Base-by-base conservation (phyloP, 768 basidiomycete species). In the Hemileccinum rubropunctum region DNA sequence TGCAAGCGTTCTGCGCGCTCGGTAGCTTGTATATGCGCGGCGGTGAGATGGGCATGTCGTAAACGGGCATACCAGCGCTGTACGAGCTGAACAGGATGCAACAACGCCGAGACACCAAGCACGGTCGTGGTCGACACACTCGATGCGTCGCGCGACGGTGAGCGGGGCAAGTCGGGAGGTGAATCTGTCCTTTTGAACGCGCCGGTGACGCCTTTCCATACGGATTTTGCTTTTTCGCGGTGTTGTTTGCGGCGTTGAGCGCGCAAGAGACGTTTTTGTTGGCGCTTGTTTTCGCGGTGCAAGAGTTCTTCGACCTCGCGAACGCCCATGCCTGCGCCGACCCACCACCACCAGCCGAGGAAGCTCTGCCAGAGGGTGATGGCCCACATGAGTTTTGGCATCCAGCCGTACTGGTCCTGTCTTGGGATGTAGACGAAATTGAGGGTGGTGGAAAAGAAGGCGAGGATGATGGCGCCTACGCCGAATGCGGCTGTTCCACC, bases 311-410 rank as follows among this genome's bases (percentile, higher is more conserved):
- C 84, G 42, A 90, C 75, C 55, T 87, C 86, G 26, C 79, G 76
- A 3, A 84, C 77, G 9, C 86, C 89, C 76, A 88, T 91, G 6
- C 92, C 88, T 2, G 88, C 83, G n/a, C 94, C 94, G 13, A 93
- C 92, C 93, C 93, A 98, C 94, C 94, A 98, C 94, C 94, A 98
- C 91, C 92, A 98, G 0, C 91, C 93, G 18, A 97, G 70, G 69
- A 95, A 95, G 68, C 83, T 91, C 75, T 99, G 97, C 97, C 97
- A 99, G 17, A 98, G 79, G 11, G 98, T 82, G 44, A 97, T 83
- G 8, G 88, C 85, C 83, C 92, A 95, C 69, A 92, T 82, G 45
- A 98, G 75, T 20, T 85, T 82, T 1, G 92, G 90, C 50, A 98
- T 77, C 97, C 97, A 98, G n/a, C 82, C 73, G 54, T 90, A 89